Percentiles rank a stretch among this genome's conserved stretches.
These are phyloP conservation scores for Calonectria leucothoes DNA, from an alignment of 2,329 filamentous ascomycete species.

Conservation along the genomic window DNA sequence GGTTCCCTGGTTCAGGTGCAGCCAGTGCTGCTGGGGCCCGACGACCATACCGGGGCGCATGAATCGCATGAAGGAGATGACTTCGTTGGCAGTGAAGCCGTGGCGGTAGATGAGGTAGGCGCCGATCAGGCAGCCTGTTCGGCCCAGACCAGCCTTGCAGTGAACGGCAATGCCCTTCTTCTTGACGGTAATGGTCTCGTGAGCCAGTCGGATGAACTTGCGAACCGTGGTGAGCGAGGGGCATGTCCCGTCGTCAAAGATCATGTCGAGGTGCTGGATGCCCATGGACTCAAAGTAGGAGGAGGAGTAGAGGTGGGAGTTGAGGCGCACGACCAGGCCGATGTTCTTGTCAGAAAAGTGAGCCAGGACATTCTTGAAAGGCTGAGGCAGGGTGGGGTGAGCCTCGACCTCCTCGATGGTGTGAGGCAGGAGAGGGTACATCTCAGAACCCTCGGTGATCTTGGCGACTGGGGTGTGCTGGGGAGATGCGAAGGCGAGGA, in stretches of 20 bases:
- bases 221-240: conserved; percentile 89
- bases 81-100: conserved; percentile 96
- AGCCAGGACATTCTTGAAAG: conserved; percentile 95
- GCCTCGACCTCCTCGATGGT: conserved; percentile 79
- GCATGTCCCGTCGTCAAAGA: conserved; percentile 98
- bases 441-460: conserved; percentile 77
- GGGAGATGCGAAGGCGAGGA: conserved; percentile 95
- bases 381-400: conserved; percentile 78
- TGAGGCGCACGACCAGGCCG: conserved; percentile 92
- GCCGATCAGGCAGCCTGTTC: conserved; percentile 95
- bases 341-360: conserved; percentile 92
- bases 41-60: conserved; percentile 99
- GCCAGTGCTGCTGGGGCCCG: conserved; percentile 97
- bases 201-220: conserved; percentile 94
- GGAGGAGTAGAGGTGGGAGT: conserved; percentile 94
- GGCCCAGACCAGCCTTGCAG: conserved; percentile 96
- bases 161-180: conserved; percentile 97
- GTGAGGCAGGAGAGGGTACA: conserved; percentile 80
- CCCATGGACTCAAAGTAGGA: conserved; percentile 97
- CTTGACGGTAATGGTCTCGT: conserved; percentile 91
- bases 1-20: conserved; percentile 94
- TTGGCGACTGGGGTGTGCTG: conserved; percentile 82
- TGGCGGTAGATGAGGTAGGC: conserved; percentile 98
- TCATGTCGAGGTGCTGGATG: conserved; percentile 98
- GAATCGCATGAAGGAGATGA: conserved; percentile 98